These are phyloP conservation scores for Rhodotorula diobovata DNA, from an alignment of 768 basidiomycete genomes.

Conservation along the genomic window DNA sequence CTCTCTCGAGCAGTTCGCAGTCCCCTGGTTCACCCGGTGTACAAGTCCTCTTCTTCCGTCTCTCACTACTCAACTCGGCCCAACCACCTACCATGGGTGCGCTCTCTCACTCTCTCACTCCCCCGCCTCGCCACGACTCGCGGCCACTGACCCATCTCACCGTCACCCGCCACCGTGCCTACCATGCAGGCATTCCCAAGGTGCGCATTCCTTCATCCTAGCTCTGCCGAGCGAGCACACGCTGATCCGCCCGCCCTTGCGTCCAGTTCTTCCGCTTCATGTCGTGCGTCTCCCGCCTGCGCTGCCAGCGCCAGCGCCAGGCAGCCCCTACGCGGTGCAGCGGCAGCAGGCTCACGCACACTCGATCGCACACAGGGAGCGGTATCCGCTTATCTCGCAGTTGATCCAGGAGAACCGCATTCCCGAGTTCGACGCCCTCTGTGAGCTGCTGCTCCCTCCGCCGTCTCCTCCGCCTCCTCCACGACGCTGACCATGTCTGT, in stretches of 20 bases:
- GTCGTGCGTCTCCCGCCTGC: slow-evolving; percentile 38
- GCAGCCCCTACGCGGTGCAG: not conserved
- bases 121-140: not conserved
- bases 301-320: not conserved
- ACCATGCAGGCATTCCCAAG: slow-evolving; percentile 37
- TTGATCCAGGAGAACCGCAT: slow-evolving; percentile 98
- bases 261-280: slow-evolving; percentile 46
- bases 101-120: not conserved
- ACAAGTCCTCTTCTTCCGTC: too few relatives aligned
- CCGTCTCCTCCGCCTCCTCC: not conserved
- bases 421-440: slow-evolving; percentile 77
- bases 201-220: not conserved
- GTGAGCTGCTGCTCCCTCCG: slow-evolving; percentile 36
- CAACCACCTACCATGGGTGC: slow-evolving; percentile 6
- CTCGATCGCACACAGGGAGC: slow-evolving; percentile 59
- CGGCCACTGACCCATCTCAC: not conserved
- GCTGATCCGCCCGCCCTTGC: not conserved
- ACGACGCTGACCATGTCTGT: not conserved
- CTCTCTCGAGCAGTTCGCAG: too few relatives aligned
- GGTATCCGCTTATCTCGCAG: slow-evolving; percentile 96
- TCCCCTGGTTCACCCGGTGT: too few relatives aligned
- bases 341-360: not conserved
- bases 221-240: not conserved
- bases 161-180: not conserved
- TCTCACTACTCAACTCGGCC: not conserved